Percentiles rank a stretch among this genome's conserved stretches.
phyloP scores from a whole-genome alignment of 495 filamentous ascomycete genomes.

The Podospora didyma region DNA sequence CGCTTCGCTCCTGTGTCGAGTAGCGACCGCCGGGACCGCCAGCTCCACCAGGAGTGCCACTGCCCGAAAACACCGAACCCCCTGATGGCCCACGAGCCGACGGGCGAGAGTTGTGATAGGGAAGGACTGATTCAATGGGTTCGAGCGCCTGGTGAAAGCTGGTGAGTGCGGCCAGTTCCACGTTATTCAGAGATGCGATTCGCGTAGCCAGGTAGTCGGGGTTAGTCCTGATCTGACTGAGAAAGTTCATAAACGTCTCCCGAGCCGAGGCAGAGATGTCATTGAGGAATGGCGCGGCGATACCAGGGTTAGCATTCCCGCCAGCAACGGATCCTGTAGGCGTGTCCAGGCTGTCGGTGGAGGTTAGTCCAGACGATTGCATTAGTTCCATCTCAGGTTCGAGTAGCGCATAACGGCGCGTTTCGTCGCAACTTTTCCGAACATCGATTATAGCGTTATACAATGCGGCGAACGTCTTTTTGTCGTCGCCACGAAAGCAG shows the following conservation, averaged over 20 bases:
- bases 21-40: constrained; percentile 18
- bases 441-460: constrained; percentile 89
- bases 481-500: constrained; percentile 83
- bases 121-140: constrained; percentile 75
- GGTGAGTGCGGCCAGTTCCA: constrained; percentile 70
- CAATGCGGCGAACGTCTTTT: constrained; percentile 77
- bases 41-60: constrained; percentile 12
- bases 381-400: constrained; percentile 61
- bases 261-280: constrained; percentile 73
- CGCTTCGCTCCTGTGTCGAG: constrained; percentile 35
- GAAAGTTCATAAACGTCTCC: constrained; percentile 70
- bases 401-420: constrained; percentile 61
- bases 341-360: constrained; percentile 42
- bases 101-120: constrained; percentile 63
- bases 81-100: constrained; percentile 18
- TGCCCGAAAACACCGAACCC: constrained; percentile 12
- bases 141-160: constrained; percentile 73
- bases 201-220: constrained; percentile 81
- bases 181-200: constrained; percentile 63
- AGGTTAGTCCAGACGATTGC: constrained; percentile 40
- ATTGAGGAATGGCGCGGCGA: constrained; percentile 68
- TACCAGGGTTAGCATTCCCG: constrained; percentile 34
- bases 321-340: constrained; percentile 34
- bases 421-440: constrained; percentile 75
- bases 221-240: constrained; percentile 78